Conservation (phyloP, 2,329 filamentous ascomycete genomes). For the Niveomyces coronatus region DNA sequence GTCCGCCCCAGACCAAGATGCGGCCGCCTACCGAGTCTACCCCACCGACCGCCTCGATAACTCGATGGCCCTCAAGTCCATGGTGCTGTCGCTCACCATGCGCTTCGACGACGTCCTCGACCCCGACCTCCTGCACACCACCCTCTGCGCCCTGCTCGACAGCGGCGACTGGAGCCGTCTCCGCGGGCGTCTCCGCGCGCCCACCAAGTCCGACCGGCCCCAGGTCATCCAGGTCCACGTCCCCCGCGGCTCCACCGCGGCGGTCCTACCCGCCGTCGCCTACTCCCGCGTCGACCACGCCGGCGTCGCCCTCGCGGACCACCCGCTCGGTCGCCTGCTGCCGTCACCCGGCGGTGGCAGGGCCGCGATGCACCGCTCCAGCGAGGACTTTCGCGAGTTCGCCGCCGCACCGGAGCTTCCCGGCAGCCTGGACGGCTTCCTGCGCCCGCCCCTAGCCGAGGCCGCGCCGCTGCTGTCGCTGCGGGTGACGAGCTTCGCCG, state of each 20-base stretch:
- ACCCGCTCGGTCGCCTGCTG: neutral
- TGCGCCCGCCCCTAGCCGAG: neutral
- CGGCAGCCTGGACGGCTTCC: slow-evolving; percentile 1
- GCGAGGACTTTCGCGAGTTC: neutral
- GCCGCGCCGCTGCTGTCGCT: slow-evolving; percentile 35
- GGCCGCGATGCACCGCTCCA: neutral
- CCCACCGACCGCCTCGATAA: slow-evolving; percentile 3
- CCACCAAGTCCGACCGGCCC: neutral
- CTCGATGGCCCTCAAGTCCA: neutral
- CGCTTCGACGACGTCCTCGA: slow-evolving; percentile 17
- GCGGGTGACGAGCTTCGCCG: slow-evolving; percentile 34
- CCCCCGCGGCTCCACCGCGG: neutral
- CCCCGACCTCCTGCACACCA: slow-evolving; percentile 23
- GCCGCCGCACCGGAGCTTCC: neutral
- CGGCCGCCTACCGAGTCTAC: too few relatives aligned
- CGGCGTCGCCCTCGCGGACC: neutral
- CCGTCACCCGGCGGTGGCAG: neutral
- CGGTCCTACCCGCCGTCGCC: neutral
- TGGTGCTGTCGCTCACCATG: slow-evolving; percentile 1
- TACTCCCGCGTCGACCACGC: neutral
- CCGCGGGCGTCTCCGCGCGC: slow-evolving; percentile 28
- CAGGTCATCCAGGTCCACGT: slow-evolving; percentile 1
- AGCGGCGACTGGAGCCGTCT: slow-evolving; percentile 36
- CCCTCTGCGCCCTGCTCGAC: slow-evolving; percentile 29
- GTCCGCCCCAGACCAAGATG: too few relatives aligned